A percentile compares a stretch with the other conserved stretches of the same genome.
phyloP scores from a whole-genome alignment of 1,284 basidiomycete genomes.

The Trichosporon asahii region DNA sequence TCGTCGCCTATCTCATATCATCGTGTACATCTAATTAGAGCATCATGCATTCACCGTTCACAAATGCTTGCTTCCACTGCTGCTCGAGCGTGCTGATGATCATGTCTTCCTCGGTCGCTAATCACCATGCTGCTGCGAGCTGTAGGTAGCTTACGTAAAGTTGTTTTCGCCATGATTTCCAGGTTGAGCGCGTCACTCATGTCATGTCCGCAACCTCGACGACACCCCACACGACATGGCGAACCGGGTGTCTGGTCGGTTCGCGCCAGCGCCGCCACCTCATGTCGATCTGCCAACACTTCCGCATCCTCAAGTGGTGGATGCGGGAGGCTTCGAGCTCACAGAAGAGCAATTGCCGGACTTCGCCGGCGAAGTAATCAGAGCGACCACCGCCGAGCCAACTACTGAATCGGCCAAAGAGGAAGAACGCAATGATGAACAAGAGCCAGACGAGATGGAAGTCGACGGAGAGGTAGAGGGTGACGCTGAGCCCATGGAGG shows the following conservation, averaged over 20 bases:
- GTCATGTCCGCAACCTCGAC: slow-evolving; percentile 5
- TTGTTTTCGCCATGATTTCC: slow-evolving; percentile 5
- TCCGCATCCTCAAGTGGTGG: slow-evolving; percentile 36
- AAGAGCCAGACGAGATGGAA: not conserved
- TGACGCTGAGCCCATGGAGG: slow-evolving; percentile 11
- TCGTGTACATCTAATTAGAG: slow-evolving; percentile 10
- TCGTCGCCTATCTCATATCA: slow-evolving; percentile 8
- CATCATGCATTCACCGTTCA: slow-evolving; percentile 6
- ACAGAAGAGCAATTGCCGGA: slow-evolving; percentile 42
- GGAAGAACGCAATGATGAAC: slow-evolving; percentile 14
- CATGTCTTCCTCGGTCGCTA: not conserved
- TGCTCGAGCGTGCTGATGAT: not conserved
- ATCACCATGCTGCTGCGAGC: no score
- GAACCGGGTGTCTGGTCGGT: slow-evolving; percentile 18
- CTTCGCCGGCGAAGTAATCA: slow-evolving; percentile 30
- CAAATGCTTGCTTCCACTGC: not conserved
- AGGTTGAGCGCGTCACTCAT: not conserved
- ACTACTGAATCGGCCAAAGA: slow-evolving; percentile 14
- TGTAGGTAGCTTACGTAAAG: not conserved
- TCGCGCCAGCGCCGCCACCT: slow-evolving; percentile 21
- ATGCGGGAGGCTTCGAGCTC: slow-evolving; percentile 37
- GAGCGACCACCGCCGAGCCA: not conserved
- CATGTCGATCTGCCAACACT: slow-evolving; percentile 34
- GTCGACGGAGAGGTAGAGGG: slow-evolving; percentile 3
- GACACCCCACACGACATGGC: slow-evolving; percentile 15